phyloP scores from a whole-genome alignment of 2,329 filamentous ascomycete genomes.

The Stylonectria norvegica region DNA sequence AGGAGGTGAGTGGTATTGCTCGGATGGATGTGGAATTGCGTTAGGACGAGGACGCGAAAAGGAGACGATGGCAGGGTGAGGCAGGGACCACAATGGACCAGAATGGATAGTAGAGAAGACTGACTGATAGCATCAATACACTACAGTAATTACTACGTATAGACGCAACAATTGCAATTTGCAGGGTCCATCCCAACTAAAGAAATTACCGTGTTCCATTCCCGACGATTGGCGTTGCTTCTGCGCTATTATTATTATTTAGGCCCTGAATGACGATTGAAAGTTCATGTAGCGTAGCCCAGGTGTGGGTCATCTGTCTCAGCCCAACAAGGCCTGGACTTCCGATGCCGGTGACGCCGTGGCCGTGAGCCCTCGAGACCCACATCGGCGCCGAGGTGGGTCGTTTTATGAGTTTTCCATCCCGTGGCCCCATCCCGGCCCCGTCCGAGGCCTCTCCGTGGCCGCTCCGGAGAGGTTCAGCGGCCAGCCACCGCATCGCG shows the following conservation, averaged over 20 bases:
- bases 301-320: constrained; percentile 8
- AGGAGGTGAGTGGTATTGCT: constrained; percentile 35
- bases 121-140: constrained; percentile 20
- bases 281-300: constrained; percentile 13
- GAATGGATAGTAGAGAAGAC: constrained; percentile 10
- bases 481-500: too few relatives aligned
- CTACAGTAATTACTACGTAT: too few relatives aligned
- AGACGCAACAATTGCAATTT: too few relatives aligned
- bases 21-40: constrained; percentile 38
- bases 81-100: constrained; percentile 8
- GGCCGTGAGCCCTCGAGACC: constrained; percentile 1
- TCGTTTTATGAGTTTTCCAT: background rate
- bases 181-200: constrained; percentile 6
- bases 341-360: constrained; percentile 22
- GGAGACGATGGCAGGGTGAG: background rate
- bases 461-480: background rate
- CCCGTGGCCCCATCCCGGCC: constrained; percentile 7
- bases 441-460: background rate
- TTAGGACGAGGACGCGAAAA: constrained; percentile 8
- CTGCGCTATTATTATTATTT: constrained; percentile 7
- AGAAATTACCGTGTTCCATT: constrained; percentile 21
- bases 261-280: too few relatives aligned
- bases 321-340: constrained; percentile 12
- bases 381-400: constrained; percentile 23
- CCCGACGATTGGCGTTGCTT: constrained; percentile 15